Conservation (phyloP, 306 rosid genomes). For the Glycine latifolia region DNA sequence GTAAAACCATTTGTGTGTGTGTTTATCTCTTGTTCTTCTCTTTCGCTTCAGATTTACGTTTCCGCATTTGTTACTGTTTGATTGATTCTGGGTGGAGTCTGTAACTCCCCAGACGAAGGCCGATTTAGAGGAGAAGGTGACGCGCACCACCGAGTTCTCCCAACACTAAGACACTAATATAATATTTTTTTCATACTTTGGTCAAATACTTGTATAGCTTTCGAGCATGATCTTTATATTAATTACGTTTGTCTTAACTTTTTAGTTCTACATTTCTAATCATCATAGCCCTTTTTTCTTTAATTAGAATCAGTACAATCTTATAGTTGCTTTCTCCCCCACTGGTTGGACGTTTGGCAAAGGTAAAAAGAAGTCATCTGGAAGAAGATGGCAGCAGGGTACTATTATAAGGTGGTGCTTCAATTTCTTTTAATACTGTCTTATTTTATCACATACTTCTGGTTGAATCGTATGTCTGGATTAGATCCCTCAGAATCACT, state of each 20-base stretch:
- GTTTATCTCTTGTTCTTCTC: too few relatives aligned
- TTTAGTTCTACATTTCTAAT: conserved; percentile 32
- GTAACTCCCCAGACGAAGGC: too few relatives aligned
- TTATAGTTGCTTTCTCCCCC: conserved; percentile 92
- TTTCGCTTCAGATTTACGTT: too few relatives aligned
- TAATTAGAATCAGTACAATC: conserved; percentile 76
- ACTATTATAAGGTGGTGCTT: conserved; percentile 82
- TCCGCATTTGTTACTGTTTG: too few relatives aligned
- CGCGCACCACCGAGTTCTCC: too few relatives aligned
- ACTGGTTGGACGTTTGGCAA: conserved; percentile 95
- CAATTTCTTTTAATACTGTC: conserved; percentile 16
- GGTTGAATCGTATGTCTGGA: conserved; percentile 13
- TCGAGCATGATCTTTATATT: conserved; percentile 7
- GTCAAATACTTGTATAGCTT: conserved; percentile 22
- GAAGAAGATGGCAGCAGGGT: conserved; percentile 93
- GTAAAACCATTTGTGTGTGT: too few relatives aligned
- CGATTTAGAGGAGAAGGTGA: too few relatives aligned
- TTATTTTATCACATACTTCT: neutral
- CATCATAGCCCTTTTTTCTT: conserved; percentile 31
- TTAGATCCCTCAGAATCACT: conserved; percentile 3
- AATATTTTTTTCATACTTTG: neutral
- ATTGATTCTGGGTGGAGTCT: too few relatives aligned
- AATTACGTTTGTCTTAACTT: conserved; percentile 1
- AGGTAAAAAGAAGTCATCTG: conserved; percentile 92
- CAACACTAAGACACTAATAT: neutral